Conservation (phyloP, 1,139 yeast genomes). For the Williopsis jadinii region DNA sequence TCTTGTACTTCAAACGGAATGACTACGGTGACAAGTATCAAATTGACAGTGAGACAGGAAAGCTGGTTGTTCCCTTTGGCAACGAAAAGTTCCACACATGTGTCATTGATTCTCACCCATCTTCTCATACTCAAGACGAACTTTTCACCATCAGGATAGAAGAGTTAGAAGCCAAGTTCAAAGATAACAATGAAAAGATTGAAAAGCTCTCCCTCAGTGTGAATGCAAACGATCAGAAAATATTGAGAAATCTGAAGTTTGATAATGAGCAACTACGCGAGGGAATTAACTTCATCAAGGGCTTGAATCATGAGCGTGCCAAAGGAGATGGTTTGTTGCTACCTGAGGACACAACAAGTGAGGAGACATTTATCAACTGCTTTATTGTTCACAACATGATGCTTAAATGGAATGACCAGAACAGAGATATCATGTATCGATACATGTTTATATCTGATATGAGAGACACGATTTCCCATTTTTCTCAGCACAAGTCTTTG, state of each 20-base stretch:
- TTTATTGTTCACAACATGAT: conserved; percentile 74
- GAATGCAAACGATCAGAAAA: conserved; percentile 2
- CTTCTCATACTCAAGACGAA: conserved; percentile 9
- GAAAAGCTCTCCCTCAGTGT: neutral
- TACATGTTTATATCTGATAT: conserved; percentile 57
- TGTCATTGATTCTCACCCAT: conserved; percentile 28
- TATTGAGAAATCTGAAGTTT: conserved; percentile 15
- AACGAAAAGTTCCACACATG: conserved; percentile 60
- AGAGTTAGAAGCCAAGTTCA: conserved; percentile 20
- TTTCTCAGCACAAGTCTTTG: conserved; percentile 60
- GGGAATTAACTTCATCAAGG: conserved; percentile 34
- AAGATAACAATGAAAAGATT: conserved; percentile 7
- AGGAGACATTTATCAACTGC: conserved; percentile 39
- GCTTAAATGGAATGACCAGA: conserved; percentile 69
- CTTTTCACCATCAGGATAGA: conserved; percentile 21
- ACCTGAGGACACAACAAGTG: conserved; percentile 5
- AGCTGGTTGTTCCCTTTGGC: conserved; percentile 31
- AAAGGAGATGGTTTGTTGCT: neutral
- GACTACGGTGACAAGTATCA: conserved; percentile 35
- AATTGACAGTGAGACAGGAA: conserved; percentile 27
- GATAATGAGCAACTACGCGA: conserved; percentile 23
- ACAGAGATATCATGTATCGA: conserved; percentile 54
- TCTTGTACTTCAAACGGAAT: conserved; percentile 67
- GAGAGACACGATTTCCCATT: conserved; percentile 47
- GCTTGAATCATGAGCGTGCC: conserved; percentile 1